phyloP scores from a whole-genome alignment of 169 alveolate genomes.

The Plasmodium malariae region DNA sequence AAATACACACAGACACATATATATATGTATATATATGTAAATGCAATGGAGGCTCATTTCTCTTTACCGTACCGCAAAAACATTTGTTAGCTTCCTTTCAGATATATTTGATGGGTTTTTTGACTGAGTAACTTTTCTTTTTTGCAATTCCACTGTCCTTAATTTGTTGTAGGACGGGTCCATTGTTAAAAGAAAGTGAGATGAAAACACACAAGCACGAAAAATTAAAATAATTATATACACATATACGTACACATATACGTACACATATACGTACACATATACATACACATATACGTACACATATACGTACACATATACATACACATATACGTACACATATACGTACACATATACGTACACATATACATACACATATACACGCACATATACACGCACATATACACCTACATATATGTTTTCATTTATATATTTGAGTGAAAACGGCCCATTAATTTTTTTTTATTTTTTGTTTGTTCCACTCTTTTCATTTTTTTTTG shows the following conservation, averaged over 20 bases:
- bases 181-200: too few species aligned
- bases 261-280: not conserved
- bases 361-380: not conserved
- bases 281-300: not conserved
- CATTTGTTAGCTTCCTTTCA: conserved; percentile 51
- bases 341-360: not conserved
- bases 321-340: not conserved
- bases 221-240: too few species aligned
- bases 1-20: too few species aligned
- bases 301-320: not conserved
- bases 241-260: not conserved
- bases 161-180: conserved; percentile 18
- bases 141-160: conserved; percentile 32
- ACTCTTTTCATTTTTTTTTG: too few species aligned
- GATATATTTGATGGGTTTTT: conserved; percentile 38
- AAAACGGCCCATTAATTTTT: not conserved
- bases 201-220: not conserved
- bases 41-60: too few species aligned
- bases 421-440: not conserved
- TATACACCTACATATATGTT: not conserved
- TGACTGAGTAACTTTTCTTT: conserved; percentile 67
- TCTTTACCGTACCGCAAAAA: conserved; percentile 43
- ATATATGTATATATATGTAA: too few species aligned
- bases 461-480: too few species aligned
- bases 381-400: not conserved